Conservation (phyloP, 1,284 basidiomycete genomes). For the Phellopilus nigrolimitatus region DNA sequence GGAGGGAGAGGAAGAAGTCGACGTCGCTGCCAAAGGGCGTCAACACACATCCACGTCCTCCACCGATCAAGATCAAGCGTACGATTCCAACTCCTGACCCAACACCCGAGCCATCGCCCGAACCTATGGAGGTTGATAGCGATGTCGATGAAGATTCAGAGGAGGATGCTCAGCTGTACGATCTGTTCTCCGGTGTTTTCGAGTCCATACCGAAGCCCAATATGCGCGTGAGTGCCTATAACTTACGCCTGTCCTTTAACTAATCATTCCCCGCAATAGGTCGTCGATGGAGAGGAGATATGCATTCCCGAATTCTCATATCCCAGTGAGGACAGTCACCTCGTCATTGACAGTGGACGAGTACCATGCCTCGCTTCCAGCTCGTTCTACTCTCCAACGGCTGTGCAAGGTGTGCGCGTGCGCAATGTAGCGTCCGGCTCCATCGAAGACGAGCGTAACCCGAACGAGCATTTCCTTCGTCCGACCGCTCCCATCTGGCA, state of each 20-base stretch:
- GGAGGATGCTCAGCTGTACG: not conserved
- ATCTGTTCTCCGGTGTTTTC: not conserved
- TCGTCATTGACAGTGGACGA: not conserved
- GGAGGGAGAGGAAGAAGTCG: not conserved
- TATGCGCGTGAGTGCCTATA: not conserved
- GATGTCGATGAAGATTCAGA: constrained; percentile 1
- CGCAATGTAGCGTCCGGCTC: not conserved
- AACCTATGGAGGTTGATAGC: not conserved
- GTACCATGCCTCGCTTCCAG: constrained; percentile 16
- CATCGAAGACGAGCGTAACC: not conserved
- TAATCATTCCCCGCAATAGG: not conserved
- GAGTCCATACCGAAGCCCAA: not conserved
- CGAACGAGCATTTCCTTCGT: not conserved
- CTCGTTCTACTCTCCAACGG: constrained; percentile 5
- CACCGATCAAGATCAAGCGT: not conserved
- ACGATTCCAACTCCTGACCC: constrained; percentile 6
- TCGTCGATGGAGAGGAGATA: not conserved
- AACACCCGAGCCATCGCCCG: not conserved
- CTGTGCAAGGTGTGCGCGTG: constrained; percentile 1
- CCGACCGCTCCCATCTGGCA: not conserved
- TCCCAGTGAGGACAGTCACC: not conserved
- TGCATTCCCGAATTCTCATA: not conserved
- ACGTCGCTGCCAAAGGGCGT: not conserved
- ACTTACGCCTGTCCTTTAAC: not conserved
- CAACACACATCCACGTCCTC: not conserved